Evolutionary conservation across 441 rosid species (phyloP).

Genomic region (Populus hybrid): DNA sequence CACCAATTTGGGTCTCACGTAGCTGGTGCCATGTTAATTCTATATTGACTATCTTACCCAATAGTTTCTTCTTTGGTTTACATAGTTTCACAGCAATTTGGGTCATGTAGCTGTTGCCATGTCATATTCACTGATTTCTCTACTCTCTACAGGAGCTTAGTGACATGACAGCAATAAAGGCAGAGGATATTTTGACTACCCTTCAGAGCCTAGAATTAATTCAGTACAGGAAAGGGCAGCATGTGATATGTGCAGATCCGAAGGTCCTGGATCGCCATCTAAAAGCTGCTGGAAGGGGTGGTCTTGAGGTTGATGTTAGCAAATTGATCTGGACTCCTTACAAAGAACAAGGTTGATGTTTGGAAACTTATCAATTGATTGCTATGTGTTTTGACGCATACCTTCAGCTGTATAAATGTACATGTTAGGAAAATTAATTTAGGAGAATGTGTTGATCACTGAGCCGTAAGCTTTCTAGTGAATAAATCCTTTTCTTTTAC

Average conservation of each 20-base stretch:
- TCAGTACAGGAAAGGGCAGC: constrained; percentile 98
- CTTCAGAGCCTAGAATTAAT: constrained; percentile 94
- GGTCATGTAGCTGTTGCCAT: neutral
- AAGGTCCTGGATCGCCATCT: constrained; percentile 94
- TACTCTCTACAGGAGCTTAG: constrained; percentile 70
- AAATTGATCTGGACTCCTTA: constrained; percentile 99
- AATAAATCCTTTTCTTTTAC: neutral
- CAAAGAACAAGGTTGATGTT: constrained; percentile 74
- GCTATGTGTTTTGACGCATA: neutral
- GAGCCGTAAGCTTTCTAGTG: neutral
- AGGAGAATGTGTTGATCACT: neutral
- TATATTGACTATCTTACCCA: neutral
- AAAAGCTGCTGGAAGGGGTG: constrained; percentile 97
- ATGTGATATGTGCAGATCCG: constrained; percentile 96
- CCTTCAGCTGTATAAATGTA: constrained; percentile 17
- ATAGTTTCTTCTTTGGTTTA: neutral
- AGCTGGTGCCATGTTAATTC: neutral
- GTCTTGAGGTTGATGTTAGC: constrained; percentile 95
- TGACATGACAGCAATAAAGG: constrained; percentile 98
- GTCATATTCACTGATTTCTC: neutral
- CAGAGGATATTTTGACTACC: constrained; percentile 87
- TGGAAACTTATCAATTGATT: neutral
- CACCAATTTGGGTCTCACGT: neutral
- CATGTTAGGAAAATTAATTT: constrained; percentile 11
- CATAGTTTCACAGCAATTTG: neutral